Percentiles rank a stretch among this genome's conserved stretches.
Conservation (phyloP, 2,329 filamentous ascomycete species). For the Pestalotiopsis sp. region DNA sequence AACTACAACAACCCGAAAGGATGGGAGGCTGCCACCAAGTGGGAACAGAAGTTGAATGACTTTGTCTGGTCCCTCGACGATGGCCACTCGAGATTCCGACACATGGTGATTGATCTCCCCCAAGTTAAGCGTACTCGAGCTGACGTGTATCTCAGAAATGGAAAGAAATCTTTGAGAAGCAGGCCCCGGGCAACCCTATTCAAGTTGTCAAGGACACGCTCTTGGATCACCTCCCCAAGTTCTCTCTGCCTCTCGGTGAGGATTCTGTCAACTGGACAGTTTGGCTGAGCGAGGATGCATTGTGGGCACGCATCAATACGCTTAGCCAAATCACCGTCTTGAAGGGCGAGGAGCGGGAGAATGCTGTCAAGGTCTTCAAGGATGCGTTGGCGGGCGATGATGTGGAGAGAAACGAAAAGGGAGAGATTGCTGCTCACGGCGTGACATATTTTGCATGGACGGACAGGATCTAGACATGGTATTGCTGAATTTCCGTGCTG, state of each 20-base stretch:
- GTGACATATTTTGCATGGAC: conserved; percentile 68
- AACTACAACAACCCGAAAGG: conserved; percentile 68
- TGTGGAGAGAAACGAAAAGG: conserved; percentile 61
- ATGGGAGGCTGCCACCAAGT: conserved; percentile 59
- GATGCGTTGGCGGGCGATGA: conserved; percentile 55
- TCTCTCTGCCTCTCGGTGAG: conserved; percentile 64
- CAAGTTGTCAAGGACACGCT: conserved; percentile 49
- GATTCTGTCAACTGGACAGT: conserved; percentile 59
- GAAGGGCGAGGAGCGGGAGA: conserved; percentile 49
- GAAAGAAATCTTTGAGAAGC: conserved; percentile 65
- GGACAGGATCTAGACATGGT: conserved; percentile 26
- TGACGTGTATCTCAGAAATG: conserved; percentile 46
- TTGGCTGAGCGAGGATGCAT: conserved; percentile 58
- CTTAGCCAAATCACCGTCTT: conserved; percentile 70
- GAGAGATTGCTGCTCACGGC: conserved; percentile 67
- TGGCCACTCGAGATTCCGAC: conserved; percentile 65
- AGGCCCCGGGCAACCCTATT: conserved; percentile 55
- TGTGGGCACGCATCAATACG: conserved; percentile 68
- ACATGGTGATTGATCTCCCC: conserved; percentile 38
- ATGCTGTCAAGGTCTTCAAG: conserved; percentile 54
- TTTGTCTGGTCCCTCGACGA: conserved; percentile 60
- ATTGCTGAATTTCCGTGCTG: neutral
- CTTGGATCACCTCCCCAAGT: conserved; percentile 45
- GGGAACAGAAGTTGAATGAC: conserved; percentile 65
- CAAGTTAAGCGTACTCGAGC: neutral